Percentiles rank a stretch among this genome's conserved stretches.
phyloP scores from a whole-genome alignment of 208 protist genomes.

The Trypanosoma platydactyli region DNA sequence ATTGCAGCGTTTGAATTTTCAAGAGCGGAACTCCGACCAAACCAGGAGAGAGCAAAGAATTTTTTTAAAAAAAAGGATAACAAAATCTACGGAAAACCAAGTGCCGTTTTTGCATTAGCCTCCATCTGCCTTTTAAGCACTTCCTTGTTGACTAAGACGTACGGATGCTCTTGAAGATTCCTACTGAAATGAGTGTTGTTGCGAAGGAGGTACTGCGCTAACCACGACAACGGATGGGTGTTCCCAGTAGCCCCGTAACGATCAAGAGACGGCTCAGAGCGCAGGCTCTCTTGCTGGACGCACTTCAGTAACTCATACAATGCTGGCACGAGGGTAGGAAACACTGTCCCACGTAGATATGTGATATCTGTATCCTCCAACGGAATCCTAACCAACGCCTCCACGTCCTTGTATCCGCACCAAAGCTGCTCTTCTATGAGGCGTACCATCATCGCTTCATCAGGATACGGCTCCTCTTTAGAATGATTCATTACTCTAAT shows the following conservation, averaged over 20 bases:
- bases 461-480: constrained; percentile 10
- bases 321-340: constrained; percentile 74
- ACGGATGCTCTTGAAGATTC: constrained; percentile 51
- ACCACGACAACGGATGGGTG: constrained; percentile 63
- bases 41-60: neutral
- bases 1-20: neutral
- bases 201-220: constrained; percentile 77
- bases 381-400: constrained; percentile 9
- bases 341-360: constrained; percentile 70
- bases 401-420: constrained; percentile 36
- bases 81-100: neutral
- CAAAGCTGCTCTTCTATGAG: constrained; percentile 78
- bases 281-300: constrained; percentile 29
- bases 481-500: neutral
- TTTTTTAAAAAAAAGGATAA: constrained; percentile 3
- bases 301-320: constrained; percentile 51
- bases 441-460: constrained; percentile 50
- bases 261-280: neutral
- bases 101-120: neutral
- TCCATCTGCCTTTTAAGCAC: constrained; percentile 40
- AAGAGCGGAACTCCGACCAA: neutral
- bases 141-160: constrained; percentile 54
- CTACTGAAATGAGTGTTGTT: constrained; percentile 56
- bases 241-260: constrained; percentile 28
- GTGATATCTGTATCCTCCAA: constrained; percentile 33